phyloP scores from a whole-genome alignment of 106 monocot genomes.

The Dendrobium officinale region DNA sequence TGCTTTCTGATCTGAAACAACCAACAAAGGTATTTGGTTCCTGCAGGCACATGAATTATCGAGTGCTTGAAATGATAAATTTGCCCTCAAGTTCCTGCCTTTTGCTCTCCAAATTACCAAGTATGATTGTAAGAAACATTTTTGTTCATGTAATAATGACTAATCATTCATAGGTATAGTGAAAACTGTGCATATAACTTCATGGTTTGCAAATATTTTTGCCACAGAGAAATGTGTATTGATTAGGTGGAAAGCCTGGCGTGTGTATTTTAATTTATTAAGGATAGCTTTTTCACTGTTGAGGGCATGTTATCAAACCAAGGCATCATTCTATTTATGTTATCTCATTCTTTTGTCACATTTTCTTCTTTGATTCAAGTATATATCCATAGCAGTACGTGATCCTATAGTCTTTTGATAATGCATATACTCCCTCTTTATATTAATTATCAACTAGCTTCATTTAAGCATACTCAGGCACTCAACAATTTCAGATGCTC shows the following conservation, averaged over 20 bases:
- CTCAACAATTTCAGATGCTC: background rate
- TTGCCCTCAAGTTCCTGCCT: background rate
- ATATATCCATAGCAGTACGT: background rate
- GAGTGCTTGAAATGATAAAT: slow-evolving; percentile 8
- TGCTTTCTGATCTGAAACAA: slow-evolving; percentile 5
- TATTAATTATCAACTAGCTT: background rate
- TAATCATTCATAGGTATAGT: background rate
- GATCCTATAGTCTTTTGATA: background rate
- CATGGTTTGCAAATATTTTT: no score
- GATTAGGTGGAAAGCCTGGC: background rate
- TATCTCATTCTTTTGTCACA: background rate
- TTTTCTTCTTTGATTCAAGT: background rate
- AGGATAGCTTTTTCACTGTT: background rate
- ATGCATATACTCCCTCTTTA: background rate
- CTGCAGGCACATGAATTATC: slow-evolving; percentile 8
- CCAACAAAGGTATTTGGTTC: background rate
- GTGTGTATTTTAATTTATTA: background rate
- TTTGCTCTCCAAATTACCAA: slow-evolving; percentile 4
- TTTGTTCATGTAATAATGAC: background rate
- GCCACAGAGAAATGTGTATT: background rate
- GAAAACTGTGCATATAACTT: no score
- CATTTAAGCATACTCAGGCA: background rate
- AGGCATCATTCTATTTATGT: background rate
- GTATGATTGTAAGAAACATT: slow-evolving; percentile 6
- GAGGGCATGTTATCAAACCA: background rate